Evolutionary conservation across 176 grass and related monocot species (phyloP).

Genomic region (Tillandsia fasciculata): DNA sequence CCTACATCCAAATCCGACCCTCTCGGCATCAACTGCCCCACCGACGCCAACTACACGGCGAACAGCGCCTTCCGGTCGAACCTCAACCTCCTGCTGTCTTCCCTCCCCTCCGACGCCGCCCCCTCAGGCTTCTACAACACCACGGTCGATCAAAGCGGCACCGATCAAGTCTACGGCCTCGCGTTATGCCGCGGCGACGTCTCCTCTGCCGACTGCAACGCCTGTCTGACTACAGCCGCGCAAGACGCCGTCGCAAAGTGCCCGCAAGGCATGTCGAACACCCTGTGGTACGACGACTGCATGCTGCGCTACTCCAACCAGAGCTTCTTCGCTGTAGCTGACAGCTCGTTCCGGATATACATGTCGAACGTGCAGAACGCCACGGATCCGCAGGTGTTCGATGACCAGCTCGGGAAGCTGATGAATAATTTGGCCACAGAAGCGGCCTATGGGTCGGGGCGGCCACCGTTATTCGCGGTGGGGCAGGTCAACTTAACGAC

Average conservation of each 20-base stretch:
- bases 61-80: constrained; percentile 38
- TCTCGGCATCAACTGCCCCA: constrained; percentile 9
- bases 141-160: constrained; percentile 3
- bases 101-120: constrained; percentile 15
- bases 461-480: too few relatives aligned
- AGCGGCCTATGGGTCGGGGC: not conserved
- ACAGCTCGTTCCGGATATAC: too few relatives aligned
- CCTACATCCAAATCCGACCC: not conserved
- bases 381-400: not conserved
- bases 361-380: not conserved
- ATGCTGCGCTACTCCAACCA: constrained; percentile 13
- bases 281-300: constrained; percentile 20
- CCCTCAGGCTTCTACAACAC: constrained; percentile 21
- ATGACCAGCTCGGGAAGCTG: not conserved
- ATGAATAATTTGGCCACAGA: not conserved
- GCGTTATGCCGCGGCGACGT: constrained; percentile 46
- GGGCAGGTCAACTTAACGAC: too few relatives aligned
- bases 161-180: constrained; percentile 31
- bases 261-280: not conserved
- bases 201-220: constrained; percentile 1
- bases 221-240: constrained; percentile 7
- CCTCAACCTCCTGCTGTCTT: constrained; percentile 30
- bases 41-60: constrained; percentile 28
- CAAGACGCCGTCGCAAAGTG: not conserved
- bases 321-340: not conserved